Evolutionary conservation across 495 filamentous ascomycete species (phyloP).

Genomic region (Hyaloscypha hepaticicola): DNA sequence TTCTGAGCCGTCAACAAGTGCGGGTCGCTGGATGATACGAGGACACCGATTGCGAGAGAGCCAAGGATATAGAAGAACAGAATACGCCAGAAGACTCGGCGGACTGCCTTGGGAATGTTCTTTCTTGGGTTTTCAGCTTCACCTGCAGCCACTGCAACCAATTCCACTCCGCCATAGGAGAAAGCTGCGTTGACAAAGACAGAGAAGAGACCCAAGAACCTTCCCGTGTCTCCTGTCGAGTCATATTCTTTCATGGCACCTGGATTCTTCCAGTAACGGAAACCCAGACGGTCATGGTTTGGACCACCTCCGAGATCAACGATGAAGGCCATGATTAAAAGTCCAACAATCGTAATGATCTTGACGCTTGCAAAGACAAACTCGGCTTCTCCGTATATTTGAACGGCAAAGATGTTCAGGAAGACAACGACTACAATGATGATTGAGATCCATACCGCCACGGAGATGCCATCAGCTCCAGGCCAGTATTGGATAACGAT

Average conservation of each 20-base stretch:
- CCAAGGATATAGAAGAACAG: constrained; percentile 58
- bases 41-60: constrained; percentile 54
- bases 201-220: constrained; percentile 43
- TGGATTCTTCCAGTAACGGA: constrained; percentile 74
- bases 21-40: constrained; percentile 61
- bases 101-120: constrained; percentile 52
- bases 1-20: constrained; percentile 52
- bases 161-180: constrained; percentile 56
- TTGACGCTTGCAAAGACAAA: constrained; percentile 75
- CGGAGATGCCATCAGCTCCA: constrained; percentile 43
- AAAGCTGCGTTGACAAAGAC: constrained; percentile 53
- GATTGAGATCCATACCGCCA: constrained; percentile 72
- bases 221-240: constrained; percentile 37
- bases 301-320: constrained; percentile 41
- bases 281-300: constrained; percentile 52
- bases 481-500: constrained; percentile 79
- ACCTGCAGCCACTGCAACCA: constrained; percentile 55
- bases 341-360: constrained; percentile 68
- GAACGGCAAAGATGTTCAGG: constrained; percentile 67
- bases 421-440: constrained; percentile 68
- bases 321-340: constrained; percentile 37
- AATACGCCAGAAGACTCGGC: constrained; percentile 50
- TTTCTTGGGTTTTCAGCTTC: constrained; percentile 43
- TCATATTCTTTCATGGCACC: constrained; percentile 49
- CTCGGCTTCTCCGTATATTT: constrained; percentile 70